Percentiles rank a stretch among this genome's conserved stretches.
Conservation (phyloP, 306 rosid species). For the Comarum palustre region DNA sequence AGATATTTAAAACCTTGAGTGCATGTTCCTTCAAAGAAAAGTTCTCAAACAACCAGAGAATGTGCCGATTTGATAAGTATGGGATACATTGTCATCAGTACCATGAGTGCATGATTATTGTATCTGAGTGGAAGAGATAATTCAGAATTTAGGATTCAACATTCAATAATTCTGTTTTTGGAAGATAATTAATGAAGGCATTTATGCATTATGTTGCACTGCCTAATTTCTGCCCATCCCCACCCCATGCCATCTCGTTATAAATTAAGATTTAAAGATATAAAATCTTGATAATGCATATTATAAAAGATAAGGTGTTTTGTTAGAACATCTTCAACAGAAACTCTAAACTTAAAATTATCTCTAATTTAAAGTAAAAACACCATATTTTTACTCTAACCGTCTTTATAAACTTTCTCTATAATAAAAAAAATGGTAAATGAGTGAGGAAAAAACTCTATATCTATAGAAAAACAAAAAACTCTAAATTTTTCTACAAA, state of each 20-base stretch:
- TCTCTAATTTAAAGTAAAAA: too few relatives aligned
- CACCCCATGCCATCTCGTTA: neutral
- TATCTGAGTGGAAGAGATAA: neutral
- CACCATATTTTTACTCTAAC: neutral
- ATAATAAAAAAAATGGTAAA: too few relatives aligned
- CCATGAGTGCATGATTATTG: neutral
- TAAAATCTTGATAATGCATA: too few relatives aligned
- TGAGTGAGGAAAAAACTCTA: too few relatives aligned
- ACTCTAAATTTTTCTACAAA: too few relatives aligned
- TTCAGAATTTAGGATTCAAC: neutral
- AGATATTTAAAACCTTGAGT: too few relatives aligned
- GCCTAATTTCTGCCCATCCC: neutral
- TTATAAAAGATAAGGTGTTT: neutral
- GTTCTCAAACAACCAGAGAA: too few relatives aligned
- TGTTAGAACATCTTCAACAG: too few relatives aligned
- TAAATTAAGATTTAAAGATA: neutral
- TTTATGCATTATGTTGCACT: conserved; percentile 6
- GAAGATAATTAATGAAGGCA: conserved; percentile 2
- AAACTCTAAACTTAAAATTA: too few relatives aligned
- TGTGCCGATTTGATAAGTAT: neutral
- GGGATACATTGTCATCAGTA: neutral
- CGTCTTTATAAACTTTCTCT: too few relatives aligned
- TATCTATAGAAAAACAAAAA: too few relatives aligned
- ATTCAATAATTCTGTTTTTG: neutral
- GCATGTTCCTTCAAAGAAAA: too few relatives aligned